Evolutionary conservation across 2,329 filamentous ascomycete genomes (phyloP).

Genomic region (Didymella sp.): DNA sequence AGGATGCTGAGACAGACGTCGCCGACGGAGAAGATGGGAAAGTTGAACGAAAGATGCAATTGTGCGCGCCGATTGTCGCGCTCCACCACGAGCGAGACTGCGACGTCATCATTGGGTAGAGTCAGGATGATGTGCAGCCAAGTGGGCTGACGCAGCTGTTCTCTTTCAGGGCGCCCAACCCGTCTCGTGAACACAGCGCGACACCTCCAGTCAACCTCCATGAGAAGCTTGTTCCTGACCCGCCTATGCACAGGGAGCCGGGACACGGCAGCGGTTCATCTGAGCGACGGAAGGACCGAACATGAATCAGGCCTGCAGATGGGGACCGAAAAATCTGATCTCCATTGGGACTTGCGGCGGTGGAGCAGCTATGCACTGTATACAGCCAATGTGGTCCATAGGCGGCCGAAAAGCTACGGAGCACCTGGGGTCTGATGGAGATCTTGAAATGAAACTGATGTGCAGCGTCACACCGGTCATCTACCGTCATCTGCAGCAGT

Average conservation of each 20-base stretch:
- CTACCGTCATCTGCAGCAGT: neutral
- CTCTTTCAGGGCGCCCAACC: neutral
- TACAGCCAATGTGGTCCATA: conserved; percentile 6
- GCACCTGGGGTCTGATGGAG: conserved; percentile 2
- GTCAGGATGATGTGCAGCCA: conserved; percentile 8
- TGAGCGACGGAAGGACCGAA: neutral
- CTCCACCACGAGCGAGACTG: neutral
- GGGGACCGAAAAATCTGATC: conserved; percentile 11
- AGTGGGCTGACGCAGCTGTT: conserved; percentile 8
- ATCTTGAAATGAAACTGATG: conserved; percentile 6
- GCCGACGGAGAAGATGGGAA: conserved; percentile 12
- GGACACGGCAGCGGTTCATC: neutral
- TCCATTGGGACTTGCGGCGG: conserved; percentile 1
- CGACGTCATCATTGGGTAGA: conserved; percentile 9
- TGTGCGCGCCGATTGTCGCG: conserved; percentile 5
- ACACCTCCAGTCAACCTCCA: neutral
- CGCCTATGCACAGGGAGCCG: neutral
- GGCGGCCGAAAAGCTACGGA: neutral
- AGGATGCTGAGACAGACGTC: neutral
- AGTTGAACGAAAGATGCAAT: conserved; percentile 11
- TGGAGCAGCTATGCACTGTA: conserved; percentile 1
- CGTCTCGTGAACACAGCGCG: conserved; percentile 5
- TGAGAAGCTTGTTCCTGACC: neutral
- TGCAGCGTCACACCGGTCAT: conserved; percentile 3
- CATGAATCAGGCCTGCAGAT: conserved; percentile 1